Conservation (phyloP, 495 filamentous ascomycete species). For the Penicillium verhagenii region DNA sequence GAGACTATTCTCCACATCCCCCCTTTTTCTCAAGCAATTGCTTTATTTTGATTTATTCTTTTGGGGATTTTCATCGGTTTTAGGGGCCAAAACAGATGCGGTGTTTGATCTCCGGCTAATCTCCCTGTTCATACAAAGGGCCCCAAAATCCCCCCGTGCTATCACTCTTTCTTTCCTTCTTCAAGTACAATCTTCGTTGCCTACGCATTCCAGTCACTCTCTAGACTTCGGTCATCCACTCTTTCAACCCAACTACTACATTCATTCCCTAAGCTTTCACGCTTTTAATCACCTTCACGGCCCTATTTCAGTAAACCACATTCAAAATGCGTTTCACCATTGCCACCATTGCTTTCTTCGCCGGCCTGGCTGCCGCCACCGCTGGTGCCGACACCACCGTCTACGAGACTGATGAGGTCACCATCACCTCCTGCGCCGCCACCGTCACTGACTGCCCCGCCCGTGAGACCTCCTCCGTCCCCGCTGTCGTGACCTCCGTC, state of each 20-base stretch:
- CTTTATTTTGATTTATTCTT: no score
- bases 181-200: constrained; percentile 42
- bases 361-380: constrained; percentile 47
- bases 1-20: neutral
- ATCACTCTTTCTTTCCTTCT: constrained; percentile 33
- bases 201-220: constrained; percentile 37
- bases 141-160: constrained; percentile 25
- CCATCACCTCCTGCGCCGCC: constrained; percentile 60
- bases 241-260: constrained; percentile 48
- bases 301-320: constrained; percentile 15
- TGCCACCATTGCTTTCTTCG: constrained; percentile 50
- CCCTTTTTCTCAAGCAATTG: constrained; percentile 12
- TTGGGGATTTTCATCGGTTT: no score
- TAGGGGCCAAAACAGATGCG: constrained; percentile 4
- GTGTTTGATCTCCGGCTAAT: constrained; percentile 43
- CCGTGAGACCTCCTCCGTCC: no score
- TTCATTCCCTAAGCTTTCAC: constrained; percentile 36
- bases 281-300: constrained; percentile 29
- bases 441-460: constrained; percentile 60
- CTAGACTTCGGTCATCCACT: constrained; percentile 58
- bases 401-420: constrained; percentile 55
- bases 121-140: constrained; percentile 49
- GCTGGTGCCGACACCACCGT: constrained; percentile 43
- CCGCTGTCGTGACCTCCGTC: constrained; percentile 17
- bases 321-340: constrained; percentile 57